phyloP scores from a whole-genome alignment of 805 yeast species.

The Tetrapisispora nanseiensis region DNA sequence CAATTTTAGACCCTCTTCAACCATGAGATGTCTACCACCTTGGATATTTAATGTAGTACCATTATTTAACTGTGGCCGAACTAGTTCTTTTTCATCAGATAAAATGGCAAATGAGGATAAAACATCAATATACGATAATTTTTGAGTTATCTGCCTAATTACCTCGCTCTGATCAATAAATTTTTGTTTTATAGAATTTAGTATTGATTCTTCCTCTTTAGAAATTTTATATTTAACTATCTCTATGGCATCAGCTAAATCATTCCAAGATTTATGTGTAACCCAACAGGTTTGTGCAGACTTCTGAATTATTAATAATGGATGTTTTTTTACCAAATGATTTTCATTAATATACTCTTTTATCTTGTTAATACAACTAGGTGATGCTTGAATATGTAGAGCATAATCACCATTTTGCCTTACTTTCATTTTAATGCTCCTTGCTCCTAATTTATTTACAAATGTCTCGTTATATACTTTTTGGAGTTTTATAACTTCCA shows the following conservation, averaged over 20 bases:
- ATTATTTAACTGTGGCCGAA: slow-evolving; percentile 52
- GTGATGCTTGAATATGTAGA: slow-evolving; percentile 38
- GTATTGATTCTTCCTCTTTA: slow-evolving; percentile 44
- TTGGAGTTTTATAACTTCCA: slow-evolving; percentile 21
- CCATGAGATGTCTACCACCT: slow-evolving; percentile 78
- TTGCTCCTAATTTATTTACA: slow-evolving; percentile 17
- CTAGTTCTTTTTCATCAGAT: slow-evolving; percentile 58
- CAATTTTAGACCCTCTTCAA: slow-evolving; percentile 57
- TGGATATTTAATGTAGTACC: slow-evolving; percentile 39
- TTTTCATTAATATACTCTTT: slow-evolving; percentile 10
- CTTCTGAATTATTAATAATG: slow-evolving; percentile 29
- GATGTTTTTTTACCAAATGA: slow-evolving; percentile 3
- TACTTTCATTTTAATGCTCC: slow-evolving; percentile 31
- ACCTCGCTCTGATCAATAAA: slow-evolving; percentile 37
- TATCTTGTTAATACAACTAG: slow-evolving; percentile 19
- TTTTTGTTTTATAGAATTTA: slow-evolving; percentile 38
- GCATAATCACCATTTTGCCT: slow-evolving; percentile 39
- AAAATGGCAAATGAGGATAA: slow-evolving; percentile 61
- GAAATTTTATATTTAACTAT: slow-evolving; percentile 38
- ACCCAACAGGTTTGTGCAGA: slow-evolving; percentile 39
- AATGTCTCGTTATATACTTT: slow-evolving; percentile 27
- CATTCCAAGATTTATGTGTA: slow-evolving; percentile 40
- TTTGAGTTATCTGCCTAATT: slow-evolving; percentile 41
- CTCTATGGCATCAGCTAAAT: slow-evolving; percentile 42
- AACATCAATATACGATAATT: slow-evolving; percentile 62